Evolutionary conservation across 78 protist genomes (phyloP), one percentile per base, ranked within the genome.

Genomic region (Tieghemostelium lacteum): DNA sequence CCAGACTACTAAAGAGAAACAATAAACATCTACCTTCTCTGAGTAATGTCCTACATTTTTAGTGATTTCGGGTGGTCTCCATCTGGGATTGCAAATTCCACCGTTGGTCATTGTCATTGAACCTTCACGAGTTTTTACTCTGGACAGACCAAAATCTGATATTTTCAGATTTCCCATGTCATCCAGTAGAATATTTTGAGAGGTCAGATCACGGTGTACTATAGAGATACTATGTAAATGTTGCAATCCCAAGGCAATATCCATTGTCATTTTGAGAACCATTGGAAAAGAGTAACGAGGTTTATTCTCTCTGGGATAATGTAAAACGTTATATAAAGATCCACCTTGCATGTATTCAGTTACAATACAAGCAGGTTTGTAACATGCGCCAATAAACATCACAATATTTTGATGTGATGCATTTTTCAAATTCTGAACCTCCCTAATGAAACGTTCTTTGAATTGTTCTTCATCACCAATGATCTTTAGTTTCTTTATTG

Each of bases 21-120:
- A 83, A 60, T 69, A 83, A 65, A 83, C 91, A 42, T 83, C 91
- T 8, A 83, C 37, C 71, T 83, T 83, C 24, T 83, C 91, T 0
- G 45, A 24, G 42, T 83, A 83, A 6, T 83, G 76, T 1, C 80
- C 91, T 0, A 83, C 26, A 33, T 83, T 83, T 57, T 83, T 83
- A 8, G 91, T 83, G 31, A 83, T 55, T 28, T 83, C 91, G 0
- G 91, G 91, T 69, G 91, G 91, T 55, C 91, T n/a, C 91, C 91
- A 83, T 22, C 91, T 19, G 19, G 91, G 91, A 58, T 83, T 83
- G 28, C 91, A 83, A 60, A 83, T 83, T 0, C 91, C 91, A 24
- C 91, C 91, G 28, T 83, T 83, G 12, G 91, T 83, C 91, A 83
- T 83, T 12, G 76, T 69, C 80, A 83, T 69, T 29, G 91, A 69